Conservation (phyloP, 1,284 basidiomycete genomes). For the Exobasidium rhododendri region DNA sequence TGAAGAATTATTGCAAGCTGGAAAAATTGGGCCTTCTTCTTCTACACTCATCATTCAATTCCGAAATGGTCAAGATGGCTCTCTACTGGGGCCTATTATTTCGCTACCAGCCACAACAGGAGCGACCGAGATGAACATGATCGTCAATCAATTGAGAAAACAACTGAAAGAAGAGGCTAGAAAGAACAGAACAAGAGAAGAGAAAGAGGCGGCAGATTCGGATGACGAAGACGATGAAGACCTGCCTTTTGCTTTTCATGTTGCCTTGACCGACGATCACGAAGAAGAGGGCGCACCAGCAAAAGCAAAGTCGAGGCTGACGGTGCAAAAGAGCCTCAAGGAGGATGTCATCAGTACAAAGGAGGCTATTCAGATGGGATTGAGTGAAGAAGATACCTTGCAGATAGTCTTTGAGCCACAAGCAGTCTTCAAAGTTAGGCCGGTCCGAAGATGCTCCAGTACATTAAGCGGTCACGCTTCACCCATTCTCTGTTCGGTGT, state of each 20-base stretch:
- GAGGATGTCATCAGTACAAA: conserved; percentile 40
- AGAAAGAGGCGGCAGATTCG: conserved; percentile 15
- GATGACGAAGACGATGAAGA: conserved; percentile 48
- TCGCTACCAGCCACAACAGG: conserved; percentile 45
- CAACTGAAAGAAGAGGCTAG: conserved; percentile 19
- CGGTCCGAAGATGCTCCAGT: conserved; percentile 86
- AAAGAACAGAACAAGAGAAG: conserved; percentile 2
- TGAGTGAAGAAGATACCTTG: conserved; percentile 50
- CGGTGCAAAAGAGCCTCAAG: conserved; percentile 40
- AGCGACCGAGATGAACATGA: conserved; percentile 41
- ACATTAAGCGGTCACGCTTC: conserved; percentile 80
- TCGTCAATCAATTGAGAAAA: conserved; percentile 47
- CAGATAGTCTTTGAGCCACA: conserved; percentile 64
- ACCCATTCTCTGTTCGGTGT: conserved; percentile 89
- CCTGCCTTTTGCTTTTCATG: conserved; percentile 50
- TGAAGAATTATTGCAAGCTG: conserved; percentile 30
- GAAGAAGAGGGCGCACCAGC: conserved; percentile 17
- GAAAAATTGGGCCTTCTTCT: conserved; percentile 40
- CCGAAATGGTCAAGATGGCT: conserved; percentile 43
- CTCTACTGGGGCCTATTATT: conserved; percentile 44
- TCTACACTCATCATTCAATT: conserved; percentile 50
- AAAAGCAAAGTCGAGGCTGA: conserved; percentile 20
- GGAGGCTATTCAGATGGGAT: conserved; percentile 41
- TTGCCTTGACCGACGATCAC: conserved; percentile 19
- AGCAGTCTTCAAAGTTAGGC: conserved; percentile 89